Base-by-base conservation (phyloP, 1,284 basidiomycete species). In the Ustilago tritici region DNA sequence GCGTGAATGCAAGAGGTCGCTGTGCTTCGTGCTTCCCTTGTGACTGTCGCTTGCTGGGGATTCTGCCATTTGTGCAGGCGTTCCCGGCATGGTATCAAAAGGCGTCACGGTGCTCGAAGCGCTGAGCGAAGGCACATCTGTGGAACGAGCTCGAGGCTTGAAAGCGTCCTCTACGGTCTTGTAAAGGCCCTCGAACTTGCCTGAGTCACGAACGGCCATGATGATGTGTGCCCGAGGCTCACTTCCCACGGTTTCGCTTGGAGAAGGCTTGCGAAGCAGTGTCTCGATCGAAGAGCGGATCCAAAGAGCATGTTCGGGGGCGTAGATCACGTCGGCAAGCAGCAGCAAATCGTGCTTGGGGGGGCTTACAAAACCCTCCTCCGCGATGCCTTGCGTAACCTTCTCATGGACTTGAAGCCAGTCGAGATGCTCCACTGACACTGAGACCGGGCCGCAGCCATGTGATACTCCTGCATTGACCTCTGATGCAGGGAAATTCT, bases 261-360 rank as follows among this genome's bases (percentile, higher is more conserved):
- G 5, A 0, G 9, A n/a, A 0, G 76, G 70, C 57, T 62, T 70
- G 36, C 59, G 63, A 7, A 78, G 70, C 14, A 78, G 38, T 8
- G 64, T 56, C 17, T 70, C 57, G 65, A 78, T 74, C 31, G 66
- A 70, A 9, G 76, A 78, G 12, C 65, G 70, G 32, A 78, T 67
- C 76, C 76, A 78, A 32, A 56, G 28, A 2, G 76, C 76, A 14
- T 78, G 76, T 47, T 70, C 67, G 14, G 66, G 70, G 6, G 66
- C 71, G 49, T 78, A 78, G 40, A 78, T 72, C 31, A 78, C 76
- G 32, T 78, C 76, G 4, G 76, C 76, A 4, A 74, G 46, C 31
- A 78, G 61, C 19, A 78, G 36, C 12, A 78, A 61, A 35, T 78
- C 70, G 56, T 62, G 73, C 43, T 59, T 68, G 23, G 54, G 32